A percentile compares a stretch with the other conserved stretches of the same genome.
phyloP scores from a whole-genome alignment of 2,329 filamentous ascomycete genomes.

The Graphiopsis chlorocephala region DNA sequence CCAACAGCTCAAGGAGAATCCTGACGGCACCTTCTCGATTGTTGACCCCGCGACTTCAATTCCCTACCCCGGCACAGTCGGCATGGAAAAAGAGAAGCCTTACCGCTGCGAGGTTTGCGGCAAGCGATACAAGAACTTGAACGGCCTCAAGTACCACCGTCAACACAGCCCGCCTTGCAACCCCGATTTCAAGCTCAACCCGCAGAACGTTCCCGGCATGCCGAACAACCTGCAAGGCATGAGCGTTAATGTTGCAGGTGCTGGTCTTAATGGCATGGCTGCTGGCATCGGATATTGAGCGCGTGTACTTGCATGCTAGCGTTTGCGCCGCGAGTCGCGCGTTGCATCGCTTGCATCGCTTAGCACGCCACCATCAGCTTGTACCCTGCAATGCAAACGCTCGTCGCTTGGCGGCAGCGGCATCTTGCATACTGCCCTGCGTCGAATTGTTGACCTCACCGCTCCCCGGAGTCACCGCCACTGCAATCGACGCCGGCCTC shows the following conservation, averaged over 20 bases:
- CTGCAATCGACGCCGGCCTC: neutral
- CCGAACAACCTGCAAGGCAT: constrained; percentile 42
- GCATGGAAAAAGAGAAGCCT: constrained; percentile 99
- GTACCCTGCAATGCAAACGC: constrained; percentile 19
- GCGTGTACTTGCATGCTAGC: constrained; percentile 16
- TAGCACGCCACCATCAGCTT: constrained; percentile 8
- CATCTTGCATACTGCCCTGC: constrained; percentile 5
- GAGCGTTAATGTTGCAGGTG: constrained; percentile 51
- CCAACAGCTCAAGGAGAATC: constrained; percentile 93
- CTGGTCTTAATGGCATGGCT: constrained; percentile 49
- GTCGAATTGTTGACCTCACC: constrained; percentile 3
- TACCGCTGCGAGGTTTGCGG: constrained; percentile 96
- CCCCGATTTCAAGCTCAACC: constrained; percentile 66
- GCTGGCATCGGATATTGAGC: constrained; percentile 39
- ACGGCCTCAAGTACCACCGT: constrained; percentile 88
- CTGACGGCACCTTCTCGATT: constrained; percentile 95
- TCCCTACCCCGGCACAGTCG: constrained; percentile 90
- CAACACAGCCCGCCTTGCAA: constrained; percentile 82
- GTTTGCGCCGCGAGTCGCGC: constrained; percentile 8
- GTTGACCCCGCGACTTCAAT: constrained; percentile 93
- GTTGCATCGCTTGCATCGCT: neutral
- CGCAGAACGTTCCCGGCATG: constrained; percentile 30
- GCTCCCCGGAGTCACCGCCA: constrained; percentile 11
- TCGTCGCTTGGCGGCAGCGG: constrained; percentile 20
- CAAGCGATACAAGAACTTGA: constrained; percentile 98